Evolutionary conservation across 768 basidiomycete species (phyloP).

Genomic region (Amanita muscaria): DNA sequence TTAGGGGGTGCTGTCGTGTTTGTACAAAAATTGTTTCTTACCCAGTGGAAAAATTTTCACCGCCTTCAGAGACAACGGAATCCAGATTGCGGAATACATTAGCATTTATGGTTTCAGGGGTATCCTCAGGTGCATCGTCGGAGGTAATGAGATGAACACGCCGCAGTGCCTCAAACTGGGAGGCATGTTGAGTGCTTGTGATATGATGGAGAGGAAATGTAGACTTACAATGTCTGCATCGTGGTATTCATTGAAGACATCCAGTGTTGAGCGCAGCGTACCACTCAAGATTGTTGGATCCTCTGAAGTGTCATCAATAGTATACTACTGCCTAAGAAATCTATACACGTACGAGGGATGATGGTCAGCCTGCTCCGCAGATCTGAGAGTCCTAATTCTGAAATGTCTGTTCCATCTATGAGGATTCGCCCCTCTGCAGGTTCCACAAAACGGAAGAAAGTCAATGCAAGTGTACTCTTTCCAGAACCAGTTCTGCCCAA

Average conservation of each 20-base stretch:
- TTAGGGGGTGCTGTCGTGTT: not conserved
- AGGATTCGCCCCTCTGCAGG: slow-evolving; percentile 61
- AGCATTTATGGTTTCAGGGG: slow-evolving; percentile 43
- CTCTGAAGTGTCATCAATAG: slow-evolving; percentile 50
- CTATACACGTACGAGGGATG: slow-evolving; percentile 41
- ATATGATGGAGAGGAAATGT: too few relatives aligned
- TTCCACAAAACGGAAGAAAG: slow-evolving; percentile 84
- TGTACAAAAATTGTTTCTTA: slow-evolving; percentile 18
- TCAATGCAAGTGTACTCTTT: slow-evolving; percentile 75
- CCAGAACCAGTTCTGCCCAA: slow-evolving; percentile 68
- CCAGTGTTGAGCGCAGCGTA: slow-evolving; percentile 68
- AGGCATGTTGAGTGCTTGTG: not conserved
- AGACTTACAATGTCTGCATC: slow-evolving; percentile 68
- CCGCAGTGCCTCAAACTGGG: slow-evolving; percentile 73
- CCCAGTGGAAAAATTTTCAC: slow-evolving; percentile 88
- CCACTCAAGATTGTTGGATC: slow-evolving; percentile 86
- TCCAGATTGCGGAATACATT: slow-evolving; percentile 77
- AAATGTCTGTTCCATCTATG: slow-evolving; percentile 68
- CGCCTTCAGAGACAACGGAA: slow-evolving; percentile 69
- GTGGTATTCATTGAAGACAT: slow-evolving; percentile 81
- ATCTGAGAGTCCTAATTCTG: slow-evolving; percentile 66
- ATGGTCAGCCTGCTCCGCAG: slow-evolving; percentile 69
- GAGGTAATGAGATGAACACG: slow-evolving; percentile 73
- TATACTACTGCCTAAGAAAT: slow-evolving; percentile 36
- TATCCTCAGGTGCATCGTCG: slow-evolving; percentile 39